Conservation (phyloP, 345 rosid genomes). For the Viola odorata region DNA sequence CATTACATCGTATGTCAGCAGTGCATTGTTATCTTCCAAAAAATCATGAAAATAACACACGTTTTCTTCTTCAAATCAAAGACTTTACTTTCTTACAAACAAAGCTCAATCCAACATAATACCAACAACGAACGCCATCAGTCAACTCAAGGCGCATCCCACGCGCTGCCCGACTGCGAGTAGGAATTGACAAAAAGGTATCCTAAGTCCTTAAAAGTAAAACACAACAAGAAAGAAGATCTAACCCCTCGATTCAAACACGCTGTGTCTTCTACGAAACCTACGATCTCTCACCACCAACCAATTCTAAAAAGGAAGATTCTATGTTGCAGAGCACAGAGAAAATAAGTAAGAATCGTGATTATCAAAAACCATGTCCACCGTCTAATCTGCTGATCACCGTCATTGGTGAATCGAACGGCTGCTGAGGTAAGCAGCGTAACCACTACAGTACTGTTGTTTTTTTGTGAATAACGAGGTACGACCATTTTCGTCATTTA, state of each 20-base stretch:
- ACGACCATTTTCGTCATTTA: constrained; percentile 17
- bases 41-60: no score
- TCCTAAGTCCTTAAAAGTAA: neutral
- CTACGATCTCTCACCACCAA: constrained; percentile 11
- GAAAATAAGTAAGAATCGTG: no score
- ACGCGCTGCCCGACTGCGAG: constrained; percentile 3
- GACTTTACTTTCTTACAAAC: no score
- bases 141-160: neutral
- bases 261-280: constrained; percentile 12
- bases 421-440: no score
- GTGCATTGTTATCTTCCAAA: no score
- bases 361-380: no score
- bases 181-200: neutral
- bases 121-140: neutral
- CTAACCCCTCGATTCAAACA: neutral
- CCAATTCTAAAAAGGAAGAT: constrained; percentile 38
- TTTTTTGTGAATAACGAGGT: constrained; percentile 24
- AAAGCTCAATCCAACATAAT: no score
- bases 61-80: no score
- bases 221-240: neutral
- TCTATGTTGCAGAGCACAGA: constrained; percentile 14
- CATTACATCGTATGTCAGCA: no score
- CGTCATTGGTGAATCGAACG: no score
- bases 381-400: no score
- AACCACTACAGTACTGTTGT: neutral